Conservation (phyloP, 2,329 filamentous ascomycete genomes). For the Hypocreales sp. region DNA sequence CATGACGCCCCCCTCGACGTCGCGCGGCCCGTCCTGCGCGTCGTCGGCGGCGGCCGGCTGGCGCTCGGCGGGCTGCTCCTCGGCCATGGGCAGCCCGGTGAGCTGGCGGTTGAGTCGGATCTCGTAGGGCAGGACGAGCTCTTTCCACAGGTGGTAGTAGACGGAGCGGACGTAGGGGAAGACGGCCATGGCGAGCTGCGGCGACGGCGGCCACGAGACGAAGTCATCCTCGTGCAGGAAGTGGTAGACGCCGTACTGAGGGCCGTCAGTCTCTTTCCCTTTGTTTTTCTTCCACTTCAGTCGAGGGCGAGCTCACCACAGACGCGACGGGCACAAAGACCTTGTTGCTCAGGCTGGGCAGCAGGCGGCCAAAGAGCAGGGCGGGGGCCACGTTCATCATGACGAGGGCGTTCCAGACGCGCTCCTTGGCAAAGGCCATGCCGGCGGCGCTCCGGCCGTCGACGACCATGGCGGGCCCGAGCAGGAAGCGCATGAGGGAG, state of each 20-base stretch:
- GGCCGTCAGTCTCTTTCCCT: too few relatives aligned
- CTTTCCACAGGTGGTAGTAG: conserved; percentile 30
- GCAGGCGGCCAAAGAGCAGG: conserved; percentile 25
- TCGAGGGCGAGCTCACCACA: conserved; percentile 19
- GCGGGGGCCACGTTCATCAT: conserved; percentile 30
- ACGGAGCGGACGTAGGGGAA: conserved; percentile 29
- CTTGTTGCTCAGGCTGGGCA: conserved; percentile 25
- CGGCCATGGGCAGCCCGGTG: conserved; percentile 19
- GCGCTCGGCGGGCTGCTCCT: conserved; percentile 9
- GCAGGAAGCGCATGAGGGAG: conserved; percentile 24
- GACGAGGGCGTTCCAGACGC: conserved; percentile 17
- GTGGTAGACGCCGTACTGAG: conserved; percentile 31
- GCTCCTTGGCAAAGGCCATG: conserved; percentile 12
- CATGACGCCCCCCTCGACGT: conserved; percentile 16
- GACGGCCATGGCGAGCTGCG: conserved; percentile 30
- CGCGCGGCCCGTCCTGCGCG: conserved; percentile 5
- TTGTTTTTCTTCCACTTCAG: too few relatives aligned
- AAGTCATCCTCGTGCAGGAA: conserved; percentile 27
- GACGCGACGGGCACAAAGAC: conserved; percentile 25
- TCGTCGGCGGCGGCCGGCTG: conserved; percentile 7
- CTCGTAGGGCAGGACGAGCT: conserved; percentile 30
- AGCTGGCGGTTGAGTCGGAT: conserved; percentile 30
- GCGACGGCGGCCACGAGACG: conserved; percentile 37
- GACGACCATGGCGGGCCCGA: conserved; percentile 15
- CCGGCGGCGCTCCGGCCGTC: conserved; percentile 10